These are phyloP conservation scores for Diospyros lotus DNA, from an alignment of 148 eudicot genomes.

Conservation along the genomic window DNA sequence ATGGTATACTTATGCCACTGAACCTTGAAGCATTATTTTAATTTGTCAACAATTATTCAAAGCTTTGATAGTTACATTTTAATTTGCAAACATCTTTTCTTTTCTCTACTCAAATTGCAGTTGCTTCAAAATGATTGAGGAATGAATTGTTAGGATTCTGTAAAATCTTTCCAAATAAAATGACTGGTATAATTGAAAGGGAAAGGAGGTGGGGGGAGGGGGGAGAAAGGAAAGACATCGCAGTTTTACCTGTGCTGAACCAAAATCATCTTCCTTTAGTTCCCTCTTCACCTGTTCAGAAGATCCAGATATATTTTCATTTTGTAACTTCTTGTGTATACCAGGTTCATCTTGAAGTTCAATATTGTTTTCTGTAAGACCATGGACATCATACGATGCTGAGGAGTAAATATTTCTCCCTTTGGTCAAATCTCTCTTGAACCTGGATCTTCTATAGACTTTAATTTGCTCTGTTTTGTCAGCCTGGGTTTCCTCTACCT, in stretches of 20 bases:
- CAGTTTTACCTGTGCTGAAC: background rate
- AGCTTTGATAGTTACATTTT: too few relatives aligned
- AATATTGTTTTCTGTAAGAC: background rate
- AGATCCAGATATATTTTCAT: background rate
- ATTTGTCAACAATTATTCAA: too few relatives aligned
- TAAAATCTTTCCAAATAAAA: background rate
- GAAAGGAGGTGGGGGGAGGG: too few relatives aligned
- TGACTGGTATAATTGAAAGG: background rate
- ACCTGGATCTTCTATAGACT: constrained; percentile 2
- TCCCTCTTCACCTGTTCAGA: background rate
- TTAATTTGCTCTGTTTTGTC: background rate
- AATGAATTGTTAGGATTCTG: background rate
- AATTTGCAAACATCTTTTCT: too few relatives aligned
- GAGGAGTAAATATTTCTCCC: background rate
- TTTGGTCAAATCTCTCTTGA: background rate
- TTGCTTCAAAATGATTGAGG: background rate
- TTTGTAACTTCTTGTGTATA: background rate
- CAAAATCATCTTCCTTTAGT: background rate
- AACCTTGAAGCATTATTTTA: too few relatives aligned
- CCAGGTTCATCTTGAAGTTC: background rate
- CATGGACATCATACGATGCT: background rate
- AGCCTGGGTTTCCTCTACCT: background rate
- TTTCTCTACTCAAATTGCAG: too few relatives aligned
- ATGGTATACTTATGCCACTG: too few relatives aligned
- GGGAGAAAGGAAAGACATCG: background rate